Conservation (phyloP, 345 rosid species). For the Capsella bursapastoris region DNA sequence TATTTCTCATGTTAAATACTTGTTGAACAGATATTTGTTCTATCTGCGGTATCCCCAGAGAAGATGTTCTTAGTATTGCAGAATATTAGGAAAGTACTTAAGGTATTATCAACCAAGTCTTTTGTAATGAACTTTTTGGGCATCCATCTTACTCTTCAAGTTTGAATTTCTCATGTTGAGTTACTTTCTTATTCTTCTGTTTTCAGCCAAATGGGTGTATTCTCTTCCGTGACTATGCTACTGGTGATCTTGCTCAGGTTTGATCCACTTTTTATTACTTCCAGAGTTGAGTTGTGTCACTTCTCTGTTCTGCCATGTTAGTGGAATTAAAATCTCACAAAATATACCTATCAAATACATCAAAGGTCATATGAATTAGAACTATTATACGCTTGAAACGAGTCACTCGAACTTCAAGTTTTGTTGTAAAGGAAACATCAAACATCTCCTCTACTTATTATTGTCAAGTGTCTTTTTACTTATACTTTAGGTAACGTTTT, state of each 20-base stretch:
- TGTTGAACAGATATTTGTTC: slow-evolving; percentile 86
- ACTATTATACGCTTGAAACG: too few relatives aligned
- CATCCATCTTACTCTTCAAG: not conserved
- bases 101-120: slow-evolving; percentile 52
- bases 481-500: not conserved
- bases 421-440: too few relatives aligned
- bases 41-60: slow-evolving; percentile 95
- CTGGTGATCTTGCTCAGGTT: slow-evolving; percentile 97
- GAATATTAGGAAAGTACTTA: slow-evolving; percentile 73
- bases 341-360: too few relatives aligned
- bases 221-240: slow-evolving; percentile 88
- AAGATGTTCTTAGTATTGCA: slow-evolving; percentile 81
- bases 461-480: too few relatives aligned
- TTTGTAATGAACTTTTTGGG: not conserved
- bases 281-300: not conserved
- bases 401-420: too few relatives aligned
- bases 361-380: too few relatives aligned
- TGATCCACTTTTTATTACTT: slow-evolving; percentile 23
- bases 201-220: slow-evolving; percentile 77
- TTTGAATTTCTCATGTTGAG: not conserved
- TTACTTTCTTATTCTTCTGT: slow-evolving; percentile 16
- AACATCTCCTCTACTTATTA: too few relatives aligned
- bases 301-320: not conserved
- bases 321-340: too few relatives aligned
- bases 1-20: slow-evolving; percentile 43